A percentile compares a stretch with the other conserved stretches of the same genome.
Conservation (phyloP, 805 yeast genomes). For the Candida anglica region DNA sequence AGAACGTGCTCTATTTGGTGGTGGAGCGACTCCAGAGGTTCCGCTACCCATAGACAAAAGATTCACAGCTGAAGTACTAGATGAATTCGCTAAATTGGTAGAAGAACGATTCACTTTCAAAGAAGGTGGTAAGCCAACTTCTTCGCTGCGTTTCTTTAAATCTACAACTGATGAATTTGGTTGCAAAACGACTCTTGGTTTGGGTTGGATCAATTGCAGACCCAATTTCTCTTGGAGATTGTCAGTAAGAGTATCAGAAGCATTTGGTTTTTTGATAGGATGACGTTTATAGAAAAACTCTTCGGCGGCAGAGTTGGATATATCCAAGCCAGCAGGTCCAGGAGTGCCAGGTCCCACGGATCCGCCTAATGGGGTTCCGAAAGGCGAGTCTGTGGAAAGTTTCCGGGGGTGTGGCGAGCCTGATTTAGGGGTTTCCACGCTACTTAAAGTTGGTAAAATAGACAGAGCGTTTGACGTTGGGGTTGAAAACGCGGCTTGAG, state of each 20-base stretch:
- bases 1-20: too few relatives aligned
- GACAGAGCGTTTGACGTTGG: too few relatives aligned
- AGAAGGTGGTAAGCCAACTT: slow-evolving; percentile 28
- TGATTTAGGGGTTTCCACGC: too few relatives aligned
- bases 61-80: slow-evolving; percentile 7
- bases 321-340: slow-evolving; percentile 8
- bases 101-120: slow-evolving; percentile 31
- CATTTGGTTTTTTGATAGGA: too few relatives aligned
- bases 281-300: slow-evolving; percentile 45
- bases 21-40: too few relatives aligned
- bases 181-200: slow-evolving; percentile 24
- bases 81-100: slow-evolving; percentile 13
- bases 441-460: too few relatives aligned
- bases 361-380: too few relatives aligned
- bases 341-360: slow-evolving; percentile 2
- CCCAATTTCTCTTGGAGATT: slow-evolving; percentile 10
- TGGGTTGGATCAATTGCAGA: slow-evolving; percentile 42
- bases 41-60: slow-evolving; percentile 13
- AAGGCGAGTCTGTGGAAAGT: too few relatives aligned
- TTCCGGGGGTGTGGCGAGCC: too few relatives aligned
- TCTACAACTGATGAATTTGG: slow-evolving; percentile 28
- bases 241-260: slow-evolving; percentile 2
- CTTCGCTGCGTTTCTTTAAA: slow-evolving; percentile 16
- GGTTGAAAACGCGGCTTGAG: too few relatives aligned
- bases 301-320: slow-evolving; percentile 45